Evolutionary conservation across 768 basidiomycete species (phyloP).

Genomic region (Tephrocybe sp.): DNA sequence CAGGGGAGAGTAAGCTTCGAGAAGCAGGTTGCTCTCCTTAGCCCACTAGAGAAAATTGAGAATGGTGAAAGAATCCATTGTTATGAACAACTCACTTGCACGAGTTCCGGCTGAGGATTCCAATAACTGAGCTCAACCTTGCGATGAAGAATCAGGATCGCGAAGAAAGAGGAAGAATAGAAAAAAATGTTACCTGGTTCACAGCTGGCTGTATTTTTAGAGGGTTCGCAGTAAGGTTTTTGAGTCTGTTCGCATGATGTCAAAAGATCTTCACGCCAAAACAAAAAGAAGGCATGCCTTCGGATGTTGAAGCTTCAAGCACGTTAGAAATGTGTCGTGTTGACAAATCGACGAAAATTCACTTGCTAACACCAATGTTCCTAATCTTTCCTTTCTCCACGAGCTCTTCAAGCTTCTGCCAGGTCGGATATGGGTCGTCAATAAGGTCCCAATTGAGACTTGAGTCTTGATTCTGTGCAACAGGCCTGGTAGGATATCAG

Average conservation of each 20-base stretch:
- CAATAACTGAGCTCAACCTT: slow-evolving; percentile 72
- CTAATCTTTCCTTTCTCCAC: slow-evolving; percentile 73
- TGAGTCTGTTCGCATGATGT: slow-evolving; percentile 33
- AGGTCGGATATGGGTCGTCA: slow-evolving; percentile 71
- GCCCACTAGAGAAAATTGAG: slow-evolving; percentile 49
- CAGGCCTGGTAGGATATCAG: slow-evolving; percentile 41
- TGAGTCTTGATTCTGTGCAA: slow-evolving; percentile 60
- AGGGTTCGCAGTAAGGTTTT: slow-evolving; percentile 61
- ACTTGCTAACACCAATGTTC: slow-evolving; percentile 88
- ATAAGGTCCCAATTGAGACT: slow-evolving; percentile 47
- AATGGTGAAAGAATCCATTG: background rate
- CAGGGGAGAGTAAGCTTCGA: slow-evolving; percentile 78
- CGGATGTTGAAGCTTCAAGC: slow-evolving; percentile 60
- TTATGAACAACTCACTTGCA: slow-evolving; percentile 42
- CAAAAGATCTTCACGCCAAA: slow-evolving; percentile 7
- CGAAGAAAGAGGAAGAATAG: background rate
- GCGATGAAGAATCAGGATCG: background rate
- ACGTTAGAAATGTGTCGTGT: background rate
- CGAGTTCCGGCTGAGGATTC: slow-evolving; percentile 74
- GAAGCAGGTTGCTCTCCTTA: slow-evolving; percentile 57
- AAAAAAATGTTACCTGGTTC: slow-evolving; percentile 46
- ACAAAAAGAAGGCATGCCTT: slow-evolving; percentile 26
- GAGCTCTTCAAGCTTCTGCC: slow-evolving; percentile 77
- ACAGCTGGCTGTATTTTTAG: slow-evolving; percentile 62
- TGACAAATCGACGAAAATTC: slow-evolving; percentile 14